A percentile compares a stretch with the other conserved stretches of the same genome.
phyloP scores from a whole-genome alignment of 495 filamentous ascomycete species.

The Paragyromitra xinjiangensis region DNA sequence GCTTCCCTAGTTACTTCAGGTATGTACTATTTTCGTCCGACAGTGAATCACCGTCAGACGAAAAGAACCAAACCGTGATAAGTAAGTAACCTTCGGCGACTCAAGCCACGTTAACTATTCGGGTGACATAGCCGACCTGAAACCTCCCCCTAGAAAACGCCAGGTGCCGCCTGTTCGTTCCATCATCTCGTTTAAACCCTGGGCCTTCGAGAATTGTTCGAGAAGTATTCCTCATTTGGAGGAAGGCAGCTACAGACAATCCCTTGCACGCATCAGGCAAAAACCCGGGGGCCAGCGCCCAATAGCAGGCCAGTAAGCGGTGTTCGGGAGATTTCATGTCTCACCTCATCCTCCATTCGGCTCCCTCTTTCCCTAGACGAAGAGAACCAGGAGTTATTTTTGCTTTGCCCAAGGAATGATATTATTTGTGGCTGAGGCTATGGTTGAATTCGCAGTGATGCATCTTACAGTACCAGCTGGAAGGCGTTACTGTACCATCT shows the following conservation, averaged over 20 bases:
- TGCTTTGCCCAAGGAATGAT: background rate
- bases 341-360: constrained; percentile 30
- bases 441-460: background rate
- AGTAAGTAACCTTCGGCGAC: constrained; percentile 33
- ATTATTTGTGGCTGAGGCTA: constrained; percentile 37
- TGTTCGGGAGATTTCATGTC: constrained; percentile 39
- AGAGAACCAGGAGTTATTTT: constrained; percentile 39
- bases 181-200: constrained; percentile 11
- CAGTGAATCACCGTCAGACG: constrained; percentile 32
- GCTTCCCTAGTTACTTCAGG: background rate
- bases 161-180: constrained; percentile 10
- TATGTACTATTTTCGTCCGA: constrained; percentile 30
- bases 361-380: constrained; percentile 15
- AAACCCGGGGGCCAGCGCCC: constrained; percentile 10
- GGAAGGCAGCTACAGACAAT: constrained; percentile 17
- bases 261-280: constrained; percentile 4
- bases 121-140: constrained; percentile 29
- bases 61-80: constrained; percentile 21
- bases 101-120: constrained; percentile 34
- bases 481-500: background rate
- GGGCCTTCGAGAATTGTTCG: constrained; percentile 18
- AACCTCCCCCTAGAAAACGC: constrained; percentile 23
- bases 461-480: background rate
- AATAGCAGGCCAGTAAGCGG: background rate
- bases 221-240: constrained; percentile 39